These are phyloP conservation scores for Dendrothele bispora DNA, from an alignment of 768 basidiomycete species.

Conservation along the genomic window DNA sequence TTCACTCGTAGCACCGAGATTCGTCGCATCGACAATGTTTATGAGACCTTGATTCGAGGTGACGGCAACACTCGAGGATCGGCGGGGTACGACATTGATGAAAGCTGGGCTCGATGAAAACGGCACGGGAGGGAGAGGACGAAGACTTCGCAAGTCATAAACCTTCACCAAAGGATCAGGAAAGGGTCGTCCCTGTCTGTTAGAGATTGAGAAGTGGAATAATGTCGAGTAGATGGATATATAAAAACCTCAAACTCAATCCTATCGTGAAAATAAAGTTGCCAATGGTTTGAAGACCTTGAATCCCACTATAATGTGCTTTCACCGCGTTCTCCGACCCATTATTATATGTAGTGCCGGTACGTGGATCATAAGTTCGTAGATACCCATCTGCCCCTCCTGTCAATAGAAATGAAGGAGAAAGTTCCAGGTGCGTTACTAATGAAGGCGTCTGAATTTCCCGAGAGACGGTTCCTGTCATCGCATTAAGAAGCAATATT, in stretches of 20 bases:
- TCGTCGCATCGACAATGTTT: constrained; percentile 80
- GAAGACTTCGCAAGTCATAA: constrained; percentile 84
- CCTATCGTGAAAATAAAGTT: constrained; percentile 87
- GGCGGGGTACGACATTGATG: constrained; percentile 75
- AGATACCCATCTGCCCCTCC: constrained; percentile 76
- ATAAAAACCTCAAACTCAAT: constrained; percentile 71
- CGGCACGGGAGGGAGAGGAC: constrained; percentile 79
- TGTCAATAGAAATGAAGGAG: constrained; percentile 62
- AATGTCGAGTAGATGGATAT: not conserved
- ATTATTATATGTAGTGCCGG: constrained; percentile 47
- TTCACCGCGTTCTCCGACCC: constrained; percentile 57
- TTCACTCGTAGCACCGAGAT: constrained; percentile 61
- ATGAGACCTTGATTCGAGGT: constrained; percentile 82
- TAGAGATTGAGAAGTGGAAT: constrained; percentile 10
- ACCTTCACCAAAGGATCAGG: constrained; percentile 93
- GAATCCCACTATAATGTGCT: constrained; percentile 81
- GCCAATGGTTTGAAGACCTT: constrained; percentile 77
- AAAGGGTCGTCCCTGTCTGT: constrained; percentile 82
- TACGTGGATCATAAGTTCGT: constrained; percentile 70
- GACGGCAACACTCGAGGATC: constrained; percentile 71
- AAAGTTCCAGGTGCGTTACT: constrained; percentile 64
- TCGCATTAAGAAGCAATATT: constrained; percentile 68
- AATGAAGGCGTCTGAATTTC: constrained; percentile 56
- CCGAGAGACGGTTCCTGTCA: constrained; percentile 65
- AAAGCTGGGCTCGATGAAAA: constrained; percentile 88